Percentiles rank a stretch among this genome's conserved stretches.
Conservation (phyloP, 805 yeast species). For the Tetrapisispora iriomotensis region DNA sequence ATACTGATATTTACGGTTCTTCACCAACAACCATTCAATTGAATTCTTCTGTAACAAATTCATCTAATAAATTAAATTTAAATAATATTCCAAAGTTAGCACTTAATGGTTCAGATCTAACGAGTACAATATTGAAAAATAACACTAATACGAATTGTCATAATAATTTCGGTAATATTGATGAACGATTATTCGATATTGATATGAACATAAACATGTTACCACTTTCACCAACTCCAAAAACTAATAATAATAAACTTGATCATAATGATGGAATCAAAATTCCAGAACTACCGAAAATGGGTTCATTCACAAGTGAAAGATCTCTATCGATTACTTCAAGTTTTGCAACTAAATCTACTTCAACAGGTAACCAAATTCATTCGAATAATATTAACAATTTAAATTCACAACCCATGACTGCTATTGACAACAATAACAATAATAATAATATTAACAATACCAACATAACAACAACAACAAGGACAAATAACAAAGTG, state of each 20-base stretch:
- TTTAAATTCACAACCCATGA: not conserved
- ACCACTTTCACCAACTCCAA: constrained; percentile 28
- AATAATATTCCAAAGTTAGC: constrained; percentile 12
- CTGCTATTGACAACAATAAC: not conserved
- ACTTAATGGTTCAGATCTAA: not conserved
- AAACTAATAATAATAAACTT: constrained; percentile 7
- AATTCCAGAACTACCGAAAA: constrained; percentile 29
- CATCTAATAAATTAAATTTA: constrained; percentile 14
- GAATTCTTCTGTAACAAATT: constrained; percentile 27
- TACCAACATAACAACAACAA: not conserved
- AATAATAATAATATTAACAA: not conserved
- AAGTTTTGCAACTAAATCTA: too few species aligned
- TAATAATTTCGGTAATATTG: constrained; percentile 8
- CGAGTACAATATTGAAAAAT: not conserved
- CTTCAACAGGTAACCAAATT: not conserved
- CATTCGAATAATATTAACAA: not conserved
- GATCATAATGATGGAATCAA: constrained; percentile 6
- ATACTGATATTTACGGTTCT: constrained; percentile 22
- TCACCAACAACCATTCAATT: constrained; percentile 31
- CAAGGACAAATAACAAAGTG: not conserved
- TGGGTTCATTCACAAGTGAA: constrained; percentile 29
- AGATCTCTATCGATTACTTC: constrained; percentile 7
- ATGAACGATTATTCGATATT: constrained; percentile 13
- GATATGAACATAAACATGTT: constrained; percentile 9
- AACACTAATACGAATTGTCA: constrained; percentile 4